Base-by-base conservation (phyloP, 805 yeast genomes). In the Monosporozyma servazzii region DNA sequence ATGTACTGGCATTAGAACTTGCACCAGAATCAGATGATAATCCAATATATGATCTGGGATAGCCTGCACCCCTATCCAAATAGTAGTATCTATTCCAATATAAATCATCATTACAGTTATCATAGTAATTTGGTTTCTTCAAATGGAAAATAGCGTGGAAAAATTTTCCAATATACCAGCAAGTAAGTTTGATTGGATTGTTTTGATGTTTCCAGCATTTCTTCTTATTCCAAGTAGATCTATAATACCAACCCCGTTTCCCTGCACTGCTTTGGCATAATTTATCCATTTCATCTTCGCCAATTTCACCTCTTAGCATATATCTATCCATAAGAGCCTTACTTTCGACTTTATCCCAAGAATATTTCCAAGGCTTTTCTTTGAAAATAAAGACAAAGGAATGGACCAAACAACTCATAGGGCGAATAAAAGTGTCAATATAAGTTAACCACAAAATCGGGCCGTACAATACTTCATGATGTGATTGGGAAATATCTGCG, bases 321-420 rank as follows among this genome's bases (percentile, higher is more conserved):
- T 62, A 67, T 29, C 48, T 53, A 10, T 58, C 58, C 29, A 54
- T 54, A 4, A 67, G 50, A 8, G 54, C 54, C 45, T 59, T 56
- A 2, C 49, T 51, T 48, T 64, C 63, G 13, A 62, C 56, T 3
- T 49, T 52, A 20, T 51, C 49, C 70, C 70, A 71, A 0, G 75
- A 69, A 52, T 75, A 70, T 47, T 72, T 71, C 95, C 95, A 88
- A 1, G 96, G 96, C 53, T 72, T 75, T 63, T 89, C 97, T 51
- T 95, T 73, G 55, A 81, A 77, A 36, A 85, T 69, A 63, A 87
- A 89, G 10, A 88, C 96, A 17, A 78, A 52, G 0, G 89, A 74
- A 61, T 89, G 96, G 25, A 89, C 81, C 27, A 82, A 73, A 47
- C 96, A 89, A 66, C 84, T 84, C 58, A 86, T 75, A 1, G 96